Evolutionary conservation across 129 eudicot genomes (phyloP), one percentile per base, ranked within the genome.

Genomic region (Rutidosis leptorrhynchoides): DNA sequence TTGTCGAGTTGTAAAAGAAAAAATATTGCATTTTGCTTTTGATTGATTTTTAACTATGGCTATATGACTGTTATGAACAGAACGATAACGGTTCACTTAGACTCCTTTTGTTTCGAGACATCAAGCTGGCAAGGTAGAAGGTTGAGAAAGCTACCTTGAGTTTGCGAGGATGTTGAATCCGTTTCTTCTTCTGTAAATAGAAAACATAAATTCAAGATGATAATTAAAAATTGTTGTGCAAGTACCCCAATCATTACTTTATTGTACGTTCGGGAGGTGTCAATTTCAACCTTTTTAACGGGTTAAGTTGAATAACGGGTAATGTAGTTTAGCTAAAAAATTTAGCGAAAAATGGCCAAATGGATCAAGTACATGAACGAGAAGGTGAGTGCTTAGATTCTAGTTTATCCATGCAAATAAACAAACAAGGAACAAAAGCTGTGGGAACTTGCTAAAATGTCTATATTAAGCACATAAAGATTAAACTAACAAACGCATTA

Each of bases 81-180:
- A 71, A 71, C 24, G 26, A 58, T 72, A 64, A 71, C 3, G 64
- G 37, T 51, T 80, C 68, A 75, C 46, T 45, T 69, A 16, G 82
- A 60, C 80, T 77, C 83, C 14, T 76, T 67, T 65, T 63, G 59
- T 77, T 85, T 83, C 0, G 88, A 72, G 43, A 74, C 78, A 72
- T 81, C 92, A 26, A 67, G 57, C 16, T 73, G 78, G 51, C 75
- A 77, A 56, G 95, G 91, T 56, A 90, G 72, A 5, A 84, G 76
- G 55, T 80, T 90, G 15, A 84, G 95, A 77, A 87, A 90, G 74
- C 97, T 87, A 75, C 97, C 97, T 16, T 86, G 90, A 32, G 81
- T 78, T 33, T 78, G 95, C 21, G 79, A 64, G 22, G 95, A 55
- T 43, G 85, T 56, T 16, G 91, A 60, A 61, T 86, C 83, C 21